Conservation (phyloP, 345 rosid species). For the Kernera saxatilis region DNA sequence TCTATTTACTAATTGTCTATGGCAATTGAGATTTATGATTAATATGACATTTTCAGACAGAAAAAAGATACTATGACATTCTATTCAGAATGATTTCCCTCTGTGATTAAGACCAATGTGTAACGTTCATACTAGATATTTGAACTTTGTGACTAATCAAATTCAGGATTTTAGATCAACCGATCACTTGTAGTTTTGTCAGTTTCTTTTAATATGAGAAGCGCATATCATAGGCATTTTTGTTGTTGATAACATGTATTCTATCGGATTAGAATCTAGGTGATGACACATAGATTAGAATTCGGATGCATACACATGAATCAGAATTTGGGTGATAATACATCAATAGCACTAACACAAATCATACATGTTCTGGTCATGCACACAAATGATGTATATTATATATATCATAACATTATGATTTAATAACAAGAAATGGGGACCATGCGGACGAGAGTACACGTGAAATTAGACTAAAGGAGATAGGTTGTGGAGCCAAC, state of each 20-base stretch:
- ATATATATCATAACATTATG: background rate
- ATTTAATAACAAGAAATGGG: background rate
- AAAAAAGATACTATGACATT: no score
- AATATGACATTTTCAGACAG: background rate
- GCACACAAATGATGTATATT: background rate
- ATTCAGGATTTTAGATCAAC: background rate
- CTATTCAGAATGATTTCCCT: background rate
- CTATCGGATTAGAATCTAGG: background rate
- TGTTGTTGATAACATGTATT: background rate
- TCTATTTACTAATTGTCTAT: background rate
- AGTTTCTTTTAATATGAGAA: no score
- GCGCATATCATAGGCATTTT: background rate
- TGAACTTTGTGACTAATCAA: background rate
- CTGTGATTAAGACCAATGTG: background rate
- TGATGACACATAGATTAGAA: background rate
- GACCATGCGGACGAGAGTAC: conserved; percentile 10
- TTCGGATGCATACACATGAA: background rate
- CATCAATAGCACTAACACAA: background rate
- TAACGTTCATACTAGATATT: background rate
- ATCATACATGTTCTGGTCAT: background rate
- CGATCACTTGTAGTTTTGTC: no score
- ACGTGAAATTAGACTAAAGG: conserved; percentile 26
- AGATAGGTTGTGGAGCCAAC: conserved; percentile 32
- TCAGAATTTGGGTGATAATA: background rate
- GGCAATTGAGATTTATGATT: background rate